phyloP scores from a whole-genome alignment of 140 eudicot species.

The Anethum foeniculum region DNA sequence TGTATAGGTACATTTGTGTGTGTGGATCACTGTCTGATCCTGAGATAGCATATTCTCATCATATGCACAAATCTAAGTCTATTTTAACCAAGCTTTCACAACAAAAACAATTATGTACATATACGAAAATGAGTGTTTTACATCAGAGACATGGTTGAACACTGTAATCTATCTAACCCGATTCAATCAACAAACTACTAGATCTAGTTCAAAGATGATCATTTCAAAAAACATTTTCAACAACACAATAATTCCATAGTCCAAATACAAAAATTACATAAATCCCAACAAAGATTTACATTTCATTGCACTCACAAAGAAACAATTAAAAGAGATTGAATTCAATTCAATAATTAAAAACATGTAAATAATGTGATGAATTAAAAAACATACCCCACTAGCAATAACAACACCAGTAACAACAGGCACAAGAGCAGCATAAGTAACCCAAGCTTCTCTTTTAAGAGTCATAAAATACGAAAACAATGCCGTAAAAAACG shows the following conservation, averaged over 20 bases:
- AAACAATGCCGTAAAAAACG: conserved; percentile 12
- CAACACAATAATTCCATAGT: background rate
- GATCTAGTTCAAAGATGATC: background rate
- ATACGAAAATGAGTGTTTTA: background rate
- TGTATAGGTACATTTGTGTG: background rate
- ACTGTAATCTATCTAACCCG: background rate
- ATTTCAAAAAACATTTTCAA: background rate
- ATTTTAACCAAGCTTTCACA: background rate
- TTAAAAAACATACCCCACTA: conserved; percentile 4
- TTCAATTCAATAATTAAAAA: background rate
- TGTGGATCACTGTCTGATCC: background rate
- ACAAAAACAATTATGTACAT: background rate
- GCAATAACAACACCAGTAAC: conserved; percentile 17
- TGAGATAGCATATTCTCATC: background rate
- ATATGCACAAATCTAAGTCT: background rate
- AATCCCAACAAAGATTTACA: background rate
- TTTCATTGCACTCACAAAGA: background rate
- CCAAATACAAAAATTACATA: background rate
- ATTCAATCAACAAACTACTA: background rate
- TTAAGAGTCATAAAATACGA: conserved; percentile 6
- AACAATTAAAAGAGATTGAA: background rate
- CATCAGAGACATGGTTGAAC: background rate
- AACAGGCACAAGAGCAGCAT: conserved; percentile 17
- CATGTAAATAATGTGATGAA: background rate
- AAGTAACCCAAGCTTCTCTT: conserved; percentile 18